These are phyloP conservation scores for Zychaea mexicana DNA, from an alignment of 371 early-diverging fungal genomes.

Conservation along the genomic window DNA sequence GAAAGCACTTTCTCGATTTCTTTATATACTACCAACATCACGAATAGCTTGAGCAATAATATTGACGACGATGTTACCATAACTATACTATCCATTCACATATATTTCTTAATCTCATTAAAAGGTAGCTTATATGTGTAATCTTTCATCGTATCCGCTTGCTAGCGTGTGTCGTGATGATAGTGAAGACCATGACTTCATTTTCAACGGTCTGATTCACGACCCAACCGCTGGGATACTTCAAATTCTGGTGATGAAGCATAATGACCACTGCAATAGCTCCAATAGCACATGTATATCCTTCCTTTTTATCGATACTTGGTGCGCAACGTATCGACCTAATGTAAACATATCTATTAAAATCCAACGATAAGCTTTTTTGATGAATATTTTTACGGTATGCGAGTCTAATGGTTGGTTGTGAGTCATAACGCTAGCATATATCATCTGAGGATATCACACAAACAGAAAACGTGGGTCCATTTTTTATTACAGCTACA, in stretches of 20 bases:
- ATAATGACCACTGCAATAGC: too few relatives aligned
- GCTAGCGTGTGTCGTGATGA: background rate
- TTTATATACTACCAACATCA: too few relatives aligned
- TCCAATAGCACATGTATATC: too few relatives aligned
- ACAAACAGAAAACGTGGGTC: conserved; percentile 1
- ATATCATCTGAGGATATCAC: conserved; percentile 1
- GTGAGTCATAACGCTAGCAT: conserved; percentile 7
- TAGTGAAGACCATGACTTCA: background rate
- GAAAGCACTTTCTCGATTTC: too few relatives aligned
- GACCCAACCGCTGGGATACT: background rate
- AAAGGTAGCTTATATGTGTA: too few relatives aligned
- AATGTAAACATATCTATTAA: too few relatives aligned
- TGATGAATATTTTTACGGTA: background rate
- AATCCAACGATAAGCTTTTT: background rate
- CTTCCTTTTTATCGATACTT: too few relatives aligned
- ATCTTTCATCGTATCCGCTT: background rate
- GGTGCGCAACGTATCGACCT: too few relatives aligned
- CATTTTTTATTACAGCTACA: background rate
- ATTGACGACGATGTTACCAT: too few relatives aligned
- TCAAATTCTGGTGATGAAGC: background rate
- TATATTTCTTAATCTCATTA: too few relatives aligned
- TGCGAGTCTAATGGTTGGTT: background rate
- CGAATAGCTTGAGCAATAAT: too few relatives aligned
- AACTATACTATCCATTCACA: too few relatives aligned
- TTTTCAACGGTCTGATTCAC: background rate